Evolutionary conservation across 2,329 filamentous ascomycete genomes (phyloP).

Genomic region (Ustulina deusta): DNA sequence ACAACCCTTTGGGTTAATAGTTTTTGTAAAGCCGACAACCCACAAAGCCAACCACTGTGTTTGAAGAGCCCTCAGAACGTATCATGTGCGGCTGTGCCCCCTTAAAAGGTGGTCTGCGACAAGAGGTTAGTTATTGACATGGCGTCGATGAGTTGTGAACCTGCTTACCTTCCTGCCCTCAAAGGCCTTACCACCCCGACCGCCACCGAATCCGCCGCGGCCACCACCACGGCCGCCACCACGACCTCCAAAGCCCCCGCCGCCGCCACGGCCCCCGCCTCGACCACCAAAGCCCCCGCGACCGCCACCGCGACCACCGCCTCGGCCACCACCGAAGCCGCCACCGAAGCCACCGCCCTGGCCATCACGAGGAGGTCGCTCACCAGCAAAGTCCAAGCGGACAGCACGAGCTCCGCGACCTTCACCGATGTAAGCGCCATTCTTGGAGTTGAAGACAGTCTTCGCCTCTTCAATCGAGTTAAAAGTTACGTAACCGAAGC

Average conservation of each 20-base stretch:
- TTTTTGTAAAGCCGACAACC: conserved; percentile 67
- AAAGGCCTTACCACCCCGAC: conserved; percentile 69
- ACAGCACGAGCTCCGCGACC: conserved; percentile 79
- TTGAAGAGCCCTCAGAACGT: conserved; percentile 59
- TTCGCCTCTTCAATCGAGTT: conserved; percentile 84
- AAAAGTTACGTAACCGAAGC: conserved; percentile 93
- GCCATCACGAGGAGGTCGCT: conserved; percentile 71
- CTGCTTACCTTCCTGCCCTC: conserved; percentile 75
- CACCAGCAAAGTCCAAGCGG: conserved; percentile 84
- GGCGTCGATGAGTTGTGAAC: neutral
- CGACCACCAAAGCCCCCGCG: conserved; percentile 61
- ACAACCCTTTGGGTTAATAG: conserved; percentile 57
- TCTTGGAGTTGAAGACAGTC: conserved; percentile 75
- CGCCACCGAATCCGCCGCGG: conserved; percentile 58
- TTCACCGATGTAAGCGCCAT: conserved; percentile 71
- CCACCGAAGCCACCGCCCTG: conserved; percentile 59
- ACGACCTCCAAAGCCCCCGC: conserved; percentile 63
- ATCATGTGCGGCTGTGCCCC: conserved; percentile 55
- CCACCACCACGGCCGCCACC: conserved; percentile 61
- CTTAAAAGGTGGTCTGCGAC: conserved; percentile 62
- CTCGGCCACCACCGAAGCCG: conserved; percentile 63
- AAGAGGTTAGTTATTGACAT: conserved; percentile 24
- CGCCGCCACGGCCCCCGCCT: conserved; percentile 55
- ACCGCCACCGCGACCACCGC: conserved; percentile 64
- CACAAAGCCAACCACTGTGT: conserved; percentile 65